phyloP scores from a whole-genome alignment of 2,329 filamentous ascomycete genomes.

The Diaporthe sp. region DNA sequence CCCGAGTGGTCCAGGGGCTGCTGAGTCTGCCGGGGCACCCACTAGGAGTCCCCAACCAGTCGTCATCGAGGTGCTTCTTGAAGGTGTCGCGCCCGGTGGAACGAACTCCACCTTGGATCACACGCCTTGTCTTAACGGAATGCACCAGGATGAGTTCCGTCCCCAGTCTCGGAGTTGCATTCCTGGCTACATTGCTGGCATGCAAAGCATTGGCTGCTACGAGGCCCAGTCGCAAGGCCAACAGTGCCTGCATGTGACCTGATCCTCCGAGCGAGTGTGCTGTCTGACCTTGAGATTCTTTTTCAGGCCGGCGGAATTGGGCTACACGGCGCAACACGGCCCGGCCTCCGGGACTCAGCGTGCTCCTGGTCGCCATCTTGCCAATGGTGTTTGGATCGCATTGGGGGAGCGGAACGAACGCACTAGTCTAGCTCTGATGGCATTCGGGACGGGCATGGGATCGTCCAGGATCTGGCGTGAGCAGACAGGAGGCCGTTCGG shows the following conservation, averaged over 20 bases:
- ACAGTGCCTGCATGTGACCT: constrained; percentile 3
- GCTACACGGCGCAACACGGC: background rate
- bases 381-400: background rate
- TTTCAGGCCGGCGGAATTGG: background rate
- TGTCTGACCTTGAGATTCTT: background rate
- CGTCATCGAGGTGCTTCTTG: constrained; percentile 6
- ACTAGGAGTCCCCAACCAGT: constrained; percentile 13
- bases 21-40: constrained; percentile 22
- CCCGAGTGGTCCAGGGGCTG: constrained; percentile 6
- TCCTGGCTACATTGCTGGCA: background rate
- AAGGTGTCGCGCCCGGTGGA: constrained; percentile 14
- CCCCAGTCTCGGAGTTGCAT: background rate
- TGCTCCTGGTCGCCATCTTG: background rate
- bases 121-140: constrained; percentile 3
- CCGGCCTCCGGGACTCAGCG: background rate
- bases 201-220: constrained; percentile 8
- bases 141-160: constrained; percentile 17
- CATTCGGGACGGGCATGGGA: background rate
- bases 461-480: background rate
- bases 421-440: constrained; percentile 17
- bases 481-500: constrained; percentile 2
- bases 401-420: background rate
- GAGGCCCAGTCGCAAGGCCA: background rate
- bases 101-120: constrained; percentile 16
- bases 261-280: background rate